These are phyloP conservation scores for Coprinellus aureogranulatus DNA, from an alignment of 768 basidiomycete genomes.

Conservation along the genomic window DNA sequence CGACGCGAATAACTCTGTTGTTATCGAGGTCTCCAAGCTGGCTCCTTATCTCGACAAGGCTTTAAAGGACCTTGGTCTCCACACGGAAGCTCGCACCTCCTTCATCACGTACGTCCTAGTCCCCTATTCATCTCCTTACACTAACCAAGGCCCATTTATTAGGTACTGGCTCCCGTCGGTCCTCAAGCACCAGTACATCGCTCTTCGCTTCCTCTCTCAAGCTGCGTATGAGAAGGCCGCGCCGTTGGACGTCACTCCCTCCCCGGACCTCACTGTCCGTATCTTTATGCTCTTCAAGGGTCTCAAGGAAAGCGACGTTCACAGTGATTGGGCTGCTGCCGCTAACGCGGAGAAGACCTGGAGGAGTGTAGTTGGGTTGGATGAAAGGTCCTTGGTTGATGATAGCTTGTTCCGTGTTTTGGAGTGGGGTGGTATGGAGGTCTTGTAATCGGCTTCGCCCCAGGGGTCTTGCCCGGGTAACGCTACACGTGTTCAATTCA, in stretches of 20 bases:
- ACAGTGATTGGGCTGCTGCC: constrained; percentile 26
- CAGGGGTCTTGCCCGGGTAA: no score
- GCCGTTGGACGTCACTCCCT: constrained; percentile 33
- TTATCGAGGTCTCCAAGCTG: constrained; percentile 27
- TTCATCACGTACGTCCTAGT: constrained; percentile 41
- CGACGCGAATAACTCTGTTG: constrained; percentile 24
- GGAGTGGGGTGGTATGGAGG: constrained; percentile 51
- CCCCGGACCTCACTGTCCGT: constrained; percentile 41
- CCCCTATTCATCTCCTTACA: not conserved
- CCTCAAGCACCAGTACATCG: constrained; percentile 36
- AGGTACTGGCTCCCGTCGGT: constrained; percentile 47
- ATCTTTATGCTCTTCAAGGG: constrained; percentile 50
- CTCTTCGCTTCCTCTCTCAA: constrained; percentile 46
- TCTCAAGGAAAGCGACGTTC: constrained; percentile 19
- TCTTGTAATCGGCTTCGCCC: no score
- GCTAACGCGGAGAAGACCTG: constrained; percentile 24
- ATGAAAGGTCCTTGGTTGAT: constrained; percentile 23
- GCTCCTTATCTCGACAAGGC: constrained; percentile 36
- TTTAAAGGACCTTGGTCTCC: constrained; percentile 31
- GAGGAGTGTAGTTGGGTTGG: constrained; percentile 33
- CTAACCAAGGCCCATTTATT: not conserved
- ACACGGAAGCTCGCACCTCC: constrained; percentile 42
- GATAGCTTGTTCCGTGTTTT: constrained; percentile 34
- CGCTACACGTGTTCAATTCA: no score
- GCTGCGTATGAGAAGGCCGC: constrained; percentile 39